Base-by-base conservation (phyloP, 495 filamentous ascomycete species). In the Xylaria grammica region DNA sequence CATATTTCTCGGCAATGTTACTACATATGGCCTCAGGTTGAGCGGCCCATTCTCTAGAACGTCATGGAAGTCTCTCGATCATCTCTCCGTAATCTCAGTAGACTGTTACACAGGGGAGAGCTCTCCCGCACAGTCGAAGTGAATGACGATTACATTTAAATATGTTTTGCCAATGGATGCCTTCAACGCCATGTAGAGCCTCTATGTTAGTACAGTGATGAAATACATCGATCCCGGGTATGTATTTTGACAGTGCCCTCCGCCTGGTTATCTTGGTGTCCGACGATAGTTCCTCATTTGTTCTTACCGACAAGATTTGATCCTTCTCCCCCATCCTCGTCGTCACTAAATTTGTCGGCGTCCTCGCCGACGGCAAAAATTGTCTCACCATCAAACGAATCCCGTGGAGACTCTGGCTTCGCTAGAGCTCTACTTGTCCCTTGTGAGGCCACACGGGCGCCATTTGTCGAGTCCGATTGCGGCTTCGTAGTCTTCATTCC, bases 351-450 rank as follows among this genome's bases (percentile, higher is more conserved):
- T 71, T 89, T 89, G 69, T 93, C 92, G 13, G 84, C 90, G 59
- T 93, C 90, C 65, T 95, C 93, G 15, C 93, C 93, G 6, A 97
- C 91, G 7, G 93, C 94, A 71, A 97, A 97, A 53, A 97, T 93
- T 0, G 93, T 95, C 79, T 97, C 93, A 5, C 92, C 94, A 60
- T 97, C 94, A 20, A 96, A 79, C 20, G 90, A 93, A 62, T 93
- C 87, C 50, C 91, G 79, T 11, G 83, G 80, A 57, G 72, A 63
- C 61, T 77, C 72, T 55, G 68, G 40, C 20, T 79, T 81, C 36
- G 75, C 75, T 19, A 72, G 79, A 54, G 78, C 78, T 63, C 79
- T 76, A 17, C 73, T 78, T 29, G 73, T 66, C 6, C 69, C 70
- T 32, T 75, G 72, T 2, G 69, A 66, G 44, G 65, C 65, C 15